A percentile compares a stretch with the other conserved stretches of the same genome.
Conservation (phyloP, 176 grass and related monocot species). For the Phoenix roebelenii region DNA sequence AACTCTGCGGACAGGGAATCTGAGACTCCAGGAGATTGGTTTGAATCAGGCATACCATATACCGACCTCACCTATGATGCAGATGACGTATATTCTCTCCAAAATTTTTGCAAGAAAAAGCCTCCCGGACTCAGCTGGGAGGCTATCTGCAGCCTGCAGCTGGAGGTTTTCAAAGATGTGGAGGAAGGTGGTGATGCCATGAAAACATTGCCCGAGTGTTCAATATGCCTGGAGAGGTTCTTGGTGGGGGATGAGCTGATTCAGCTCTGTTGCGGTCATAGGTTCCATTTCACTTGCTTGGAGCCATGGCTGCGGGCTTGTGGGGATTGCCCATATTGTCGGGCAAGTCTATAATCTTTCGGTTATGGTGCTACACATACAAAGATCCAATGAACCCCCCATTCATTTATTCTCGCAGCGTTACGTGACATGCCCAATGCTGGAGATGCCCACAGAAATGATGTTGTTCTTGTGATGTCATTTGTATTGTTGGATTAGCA, state of each 20-base stretch:
- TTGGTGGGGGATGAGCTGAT: constrained; percentile 44
- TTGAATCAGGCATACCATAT: constrained; percentile 20
- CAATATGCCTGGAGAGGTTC: constrained; percentile 79
- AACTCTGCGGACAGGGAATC: constrained; percentile 34
- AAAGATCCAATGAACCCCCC: no score
- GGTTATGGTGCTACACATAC: no score
- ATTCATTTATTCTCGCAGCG: no score
- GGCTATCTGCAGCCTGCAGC: constrained; percentile 40
- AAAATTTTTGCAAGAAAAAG: constrained; percentile 26
- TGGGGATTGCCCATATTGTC: constrained; percentile 86
- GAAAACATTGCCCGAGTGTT: constrained; percentile 49
- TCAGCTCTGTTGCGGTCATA: constrained; percentile 56
- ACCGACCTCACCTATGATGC: constrained; percentile 23
- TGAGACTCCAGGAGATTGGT: constrained; percentile 13
- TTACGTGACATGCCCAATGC: no score
- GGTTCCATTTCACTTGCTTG: constrained; percentile 71
- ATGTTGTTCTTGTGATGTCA: no score
- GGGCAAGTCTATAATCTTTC: constrained; percentile 39
- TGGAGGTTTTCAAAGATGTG: constrained; percentile 51
- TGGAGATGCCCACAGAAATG: no score
- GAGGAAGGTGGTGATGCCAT: constrained; percentile 31
- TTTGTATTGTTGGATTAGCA: no score
- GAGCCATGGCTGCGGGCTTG: constrained; percentile 70
- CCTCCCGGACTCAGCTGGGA: constrained; percentile 60
- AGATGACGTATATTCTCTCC: constrained; percentile 24